Base-by-base conservation (phyloP, 768 basidiomycete species). In the Punctularia strigosozonata region DNA sequence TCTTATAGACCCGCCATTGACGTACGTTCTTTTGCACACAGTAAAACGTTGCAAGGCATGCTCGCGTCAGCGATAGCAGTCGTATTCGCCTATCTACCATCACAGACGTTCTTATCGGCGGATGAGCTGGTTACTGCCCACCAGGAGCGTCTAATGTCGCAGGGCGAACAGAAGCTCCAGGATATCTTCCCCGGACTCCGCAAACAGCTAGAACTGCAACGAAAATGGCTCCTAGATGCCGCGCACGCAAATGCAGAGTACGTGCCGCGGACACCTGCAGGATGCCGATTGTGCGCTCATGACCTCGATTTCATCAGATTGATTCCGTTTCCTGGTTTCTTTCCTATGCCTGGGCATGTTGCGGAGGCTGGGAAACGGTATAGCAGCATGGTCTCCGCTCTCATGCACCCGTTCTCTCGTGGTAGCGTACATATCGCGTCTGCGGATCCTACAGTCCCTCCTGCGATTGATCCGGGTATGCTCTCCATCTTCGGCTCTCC, bases 381-480 rank as follows among this genome's bases (percentile, higher is more conserved):
- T 37, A 45, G 56, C n/a, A 57, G 60, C n/a, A 49, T 62, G 41
- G 54, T 52, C 7, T 41, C 55, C 13, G 55, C 55, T 17, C 58
- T 64, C 21, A 53, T 68, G 25, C 68, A 66, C 45, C 68, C 66
- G 2, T 48, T 67, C 34, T 68, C 68, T 18, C 62, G 69, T 25
- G 73, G 73, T 15, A 62, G 54, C 2, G 58, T 72, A 35, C 59
- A 65, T 33, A 60, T 71, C 44, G 60, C 52, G 30, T 64, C 67
- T 5, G 53, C 60, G 13, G 54, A 63, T 46, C 57, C 66, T 4
- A 63, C 65, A 42, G 50, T 53, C 13, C 36, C 57, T 15, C 72
- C 73, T 1, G 41, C 48, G 5, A 70, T 75, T 47, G 63, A 75
- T 47, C 66, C 66, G 4, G 53, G 60, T 37, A 68, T 65, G 51